Conservation (phyloP, 2,329 filamentous ascomycete genomes). For the Phialophora expanda region DNA sequence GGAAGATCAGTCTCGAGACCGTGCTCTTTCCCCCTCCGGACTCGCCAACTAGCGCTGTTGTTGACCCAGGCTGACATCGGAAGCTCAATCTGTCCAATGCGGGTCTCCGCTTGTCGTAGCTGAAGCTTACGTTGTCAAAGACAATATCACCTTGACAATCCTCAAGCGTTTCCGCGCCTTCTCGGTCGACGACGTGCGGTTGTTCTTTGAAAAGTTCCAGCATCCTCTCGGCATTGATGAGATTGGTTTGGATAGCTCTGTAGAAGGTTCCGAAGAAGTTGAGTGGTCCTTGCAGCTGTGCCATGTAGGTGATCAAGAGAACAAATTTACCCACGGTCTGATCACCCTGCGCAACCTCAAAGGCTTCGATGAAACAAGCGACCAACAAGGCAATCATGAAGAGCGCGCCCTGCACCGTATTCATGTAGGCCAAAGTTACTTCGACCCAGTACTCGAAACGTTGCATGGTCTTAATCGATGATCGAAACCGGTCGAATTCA, state of each 20-base stretch:
- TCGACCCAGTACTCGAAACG: conserved; percentile 76
- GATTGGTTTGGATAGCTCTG: conserved; percentile 89
- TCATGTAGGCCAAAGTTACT: conserved; percentile 78
- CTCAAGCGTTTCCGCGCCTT: conserved; percentile 66
- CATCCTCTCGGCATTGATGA: conserved; percentile 96
- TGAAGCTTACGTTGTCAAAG: conserved; percentile 88
- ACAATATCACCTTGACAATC: conserved; percentile 79
- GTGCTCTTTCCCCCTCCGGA: conserved; percentile 98
- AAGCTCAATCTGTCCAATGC: conserved; percentile 85
- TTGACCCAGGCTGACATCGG: conserved; percentile 84
- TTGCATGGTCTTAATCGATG: conserved; percentile 74
- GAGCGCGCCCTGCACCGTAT: conserved; percentile 78
- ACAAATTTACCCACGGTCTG: conserved; percentile 74
- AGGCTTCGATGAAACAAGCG: conserved; percentile 74
- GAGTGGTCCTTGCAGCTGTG: conserved; percentile 77
- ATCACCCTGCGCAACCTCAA: conserved; percentile 72
- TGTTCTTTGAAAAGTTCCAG: conserved; percentile 95
- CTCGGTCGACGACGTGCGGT: conserved; percentile 83
- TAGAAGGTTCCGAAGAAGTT: conserved; percentile 96
- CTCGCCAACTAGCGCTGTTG: conserved; percentile 93
- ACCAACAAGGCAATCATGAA: conserved; percentile 78
- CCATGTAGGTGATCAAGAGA: conserved; percentile 74
- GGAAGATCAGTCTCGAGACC: conserved; percentile 91
- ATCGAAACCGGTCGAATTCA: conserved; percentile 74
- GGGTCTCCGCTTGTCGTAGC: conserved; percentile 84